Base-by-base conservation (phyloP, 2,329 filamentous ascomycete genomes). In the Arthroderma sp. region DNA sequence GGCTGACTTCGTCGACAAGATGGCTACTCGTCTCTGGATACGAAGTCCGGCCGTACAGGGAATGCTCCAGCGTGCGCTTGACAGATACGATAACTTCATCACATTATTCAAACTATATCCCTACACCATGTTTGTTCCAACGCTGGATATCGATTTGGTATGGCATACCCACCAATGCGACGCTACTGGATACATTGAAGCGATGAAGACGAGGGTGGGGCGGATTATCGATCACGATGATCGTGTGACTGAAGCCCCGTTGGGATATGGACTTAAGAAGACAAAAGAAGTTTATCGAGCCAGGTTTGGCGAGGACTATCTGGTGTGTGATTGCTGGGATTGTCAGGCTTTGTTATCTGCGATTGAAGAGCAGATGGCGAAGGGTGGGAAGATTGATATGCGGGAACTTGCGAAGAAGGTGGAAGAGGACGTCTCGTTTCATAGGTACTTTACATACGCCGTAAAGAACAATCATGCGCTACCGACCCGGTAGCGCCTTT, bases 91-190 rank as follows among this genome's bases (percentile, higher is more conserved):
- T 9, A 57, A 59, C 29, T 69, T 68, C 45, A 51, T 67, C 33
- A 50, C 51, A 6, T 56, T 69, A 3, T 49, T 67, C 34, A 53
- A 51, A 30, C 45, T 51, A 0, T 52, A 62, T 43, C 53, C 55
- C 4, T 44, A 45, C 4, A 55, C 28, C 6, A 60, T 57, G 9
- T 47, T 65, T 3, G 65, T 68, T 2, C 67, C 67, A 0, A 68
- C 66, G 0, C 50, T 67, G 4, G 66, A 68, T 46, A 60, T 70
- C 11, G 66, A 70, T 47, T 53, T 70, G 0, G 59, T 59, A 1
- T 70, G 67, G 67, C 64, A 69, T 40, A 70, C 67, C 0, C 65
- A 69, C 42, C 66, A 68, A 43, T 61, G 60, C 39, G 58, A 56
- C 1, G 54, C 61, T 0, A 46, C 28, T 1, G 9, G 44, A 1